Conservation (phyloP, 1,139 yeast genomes). For the Ogataea hybrid region DNA sequence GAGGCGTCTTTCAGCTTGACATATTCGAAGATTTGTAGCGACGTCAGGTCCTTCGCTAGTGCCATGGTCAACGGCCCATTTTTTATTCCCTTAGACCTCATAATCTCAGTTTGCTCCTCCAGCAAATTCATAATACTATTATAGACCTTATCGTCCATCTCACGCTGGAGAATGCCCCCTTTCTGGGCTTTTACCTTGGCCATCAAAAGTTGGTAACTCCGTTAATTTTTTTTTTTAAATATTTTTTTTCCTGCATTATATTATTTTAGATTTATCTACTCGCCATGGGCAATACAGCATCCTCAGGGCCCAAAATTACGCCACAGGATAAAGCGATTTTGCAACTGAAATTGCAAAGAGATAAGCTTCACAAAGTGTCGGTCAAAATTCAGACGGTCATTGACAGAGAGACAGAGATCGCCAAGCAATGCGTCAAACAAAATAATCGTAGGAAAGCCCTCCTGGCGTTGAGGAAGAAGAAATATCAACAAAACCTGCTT, state of each 20-base stretch:
- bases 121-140: conserved; percentile 33
- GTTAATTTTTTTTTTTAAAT: neutral
- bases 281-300: conserved; percentile 38
- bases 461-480: conserved; percentile 69
- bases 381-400: conserved; percentile 55
- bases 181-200: conserved; percentile 16
- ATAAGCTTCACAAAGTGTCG: conserved; percentile 75
- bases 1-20: conserved; percentile 61
- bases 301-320: conserved; percentile 56
- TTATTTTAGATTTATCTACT: neutral
- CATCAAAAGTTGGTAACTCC: conserved; percentile 12
- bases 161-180: conserved; percentile 28
- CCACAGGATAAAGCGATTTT: conserved; percentile 82
- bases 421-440: conserved; percentile 51
- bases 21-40: conserved; percentile 50
- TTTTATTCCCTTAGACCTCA: conserved; percentile 20
- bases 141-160: conserved; percentile 32
- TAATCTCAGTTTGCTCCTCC: conserved; percentile 30
- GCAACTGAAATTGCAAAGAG: conserved; percentile 85
- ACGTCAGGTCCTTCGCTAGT: conserved; percentile 56
- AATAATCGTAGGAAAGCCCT: conserved; percentile 63
- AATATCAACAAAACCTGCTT: conserved; percentile 73
- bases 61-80: conserved; percentile 36
- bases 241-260: neutral
- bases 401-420: conserved; percentile 55